These are phyloP conservation scores for Phytophthora tentaculata DNA, from an alignment of 352 stramenopile genomes.

Conservation along the genomic window DNA sequence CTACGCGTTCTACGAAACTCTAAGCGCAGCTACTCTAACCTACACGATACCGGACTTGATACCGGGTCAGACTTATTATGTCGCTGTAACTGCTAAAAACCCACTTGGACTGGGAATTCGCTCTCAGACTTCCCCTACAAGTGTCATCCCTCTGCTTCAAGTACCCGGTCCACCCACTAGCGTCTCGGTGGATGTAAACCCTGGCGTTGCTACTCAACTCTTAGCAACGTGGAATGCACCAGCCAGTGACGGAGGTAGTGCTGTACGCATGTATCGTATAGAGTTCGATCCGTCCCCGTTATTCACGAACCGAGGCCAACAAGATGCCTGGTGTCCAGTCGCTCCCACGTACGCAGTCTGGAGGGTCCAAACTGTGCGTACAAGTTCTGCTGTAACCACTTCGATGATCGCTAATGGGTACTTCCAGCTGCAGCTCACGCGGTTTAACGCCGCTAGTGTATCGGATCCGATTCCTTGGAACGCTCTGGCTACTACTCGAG, in stretches of 20 bases:
- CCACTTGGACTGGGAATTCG: conserved; percentile 67
- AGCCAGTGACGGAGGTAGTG: conserved; percentile 59
- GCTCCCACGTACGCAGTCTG: conserved; percentile 67
- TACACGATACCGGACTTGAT: conserved; percentile 79
- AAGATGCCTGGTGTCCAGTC: conserved; percentile 73
- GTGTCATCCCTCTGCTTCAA: conserved; percentile 77
- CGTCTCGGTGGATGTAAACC: conserved; percentile 77
- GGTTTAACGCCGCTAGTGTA: conserved; percentile 47
- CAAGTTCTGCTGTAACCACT: conserved; percentile 25
- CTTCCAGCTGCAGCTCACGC: conserved; percentile 66
- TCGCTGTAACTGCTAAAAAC: conserved; percentile 91
- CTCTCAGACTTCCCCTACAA: conserved; percentile 42
- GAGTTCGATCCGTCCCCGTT: conserved; percentile 76
- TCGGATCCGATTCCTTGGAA: conserved; percentile 93
- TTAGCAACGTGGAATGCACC: conserved; percentile 58
- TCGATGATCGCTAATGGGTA: conserved; percentile 53
- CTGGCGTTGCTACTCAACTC: conserved; percentile 81
- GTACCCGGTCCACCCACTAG: conserved; percentile 69
- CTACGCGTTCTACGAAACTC: conserved; percentile 78
- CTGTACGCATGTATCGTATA: conserved; percentile 81
- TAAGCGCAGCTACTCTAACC: conserved; percentile 57
- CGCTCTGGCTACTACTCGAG: conserved; percentile 81
- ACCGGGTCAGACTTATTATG: conserved; percentile 82
- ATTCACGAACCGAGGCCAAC: conserved; percentile 68
- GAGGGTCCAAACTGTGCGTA: conserved; percentile 50